These are phyloP conservation scores for Aspergillus sp. DNA, from an alignment of 2,329 filamentous ascomycete species.

Conservation along the genomic window DNA sequence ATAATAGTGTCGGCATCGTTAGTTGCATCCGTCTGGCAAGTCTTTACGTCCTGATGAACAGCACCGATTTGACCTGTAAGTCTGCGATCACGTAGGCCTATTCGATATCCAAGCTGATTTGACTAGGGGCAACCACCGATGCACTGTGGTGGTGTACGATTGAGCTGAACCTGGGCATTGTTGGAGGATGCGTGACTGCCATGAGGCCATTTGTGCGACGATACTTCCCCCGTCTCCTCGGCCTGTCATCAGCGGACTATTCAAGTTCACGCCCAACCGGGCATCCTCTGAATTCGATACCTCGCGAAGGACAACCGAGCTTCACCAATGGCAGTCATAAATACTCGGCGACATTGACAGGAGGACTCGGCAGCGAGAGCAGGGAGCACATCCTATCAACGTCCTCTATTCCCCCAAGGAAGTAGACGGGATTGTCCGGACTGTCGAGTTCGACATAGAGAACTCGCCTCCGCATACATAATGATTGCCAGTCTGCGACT, in stretches of 20 bases:
- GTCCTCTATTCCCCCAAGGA: neutral
- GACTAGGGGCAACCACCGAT: conserved; percentile 16
- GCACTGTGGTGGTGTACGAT: conserved; percentile 24
- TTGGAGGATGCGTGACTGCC: conserved; percentile 23
- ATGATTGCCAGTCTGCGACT: neutral
- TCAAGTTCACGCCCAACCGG: conserved; percentile 15
- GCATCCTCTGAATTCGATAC: conserved; percentile 17
- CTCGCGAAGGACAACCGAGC: conserved; percentile 12
- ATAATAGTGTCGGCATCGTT: conserved; percentile 21
- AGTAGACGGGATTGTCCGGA: conserved; percentile 19
- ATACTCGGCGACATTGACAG: conserved; percentile 17
- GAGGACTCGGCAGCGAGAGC: conserved; percentile 13
- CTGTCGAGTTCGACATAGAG: conserved; percentile 22
- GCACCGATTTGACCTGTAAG: conserved; percentile 21
- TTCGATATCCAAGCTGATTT: neutral
- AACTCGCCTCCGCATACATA: conserved; percentile 6
- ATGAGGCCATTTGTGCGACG: conserved; percentile 22
- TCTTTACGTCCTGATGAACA: conserved; percentile 17
- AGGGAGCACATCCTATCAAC: conserved; percentile 18
- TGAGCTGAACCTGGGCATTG: conserved; percentile 25
- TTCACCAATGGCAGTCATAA: conserved; percentile 12
- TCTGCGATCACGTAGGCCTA: neutral
- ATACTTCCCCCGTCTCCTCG: conserved; percentile 22
- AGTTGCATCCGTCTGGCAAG: conserved; percentile 23
- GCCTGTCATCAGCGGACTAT: conserved; percentile 11